phyloP scores from a whole-genome alignment of 202 grass and related monocot species.

The Hordeum pubiflorum region DNA sequence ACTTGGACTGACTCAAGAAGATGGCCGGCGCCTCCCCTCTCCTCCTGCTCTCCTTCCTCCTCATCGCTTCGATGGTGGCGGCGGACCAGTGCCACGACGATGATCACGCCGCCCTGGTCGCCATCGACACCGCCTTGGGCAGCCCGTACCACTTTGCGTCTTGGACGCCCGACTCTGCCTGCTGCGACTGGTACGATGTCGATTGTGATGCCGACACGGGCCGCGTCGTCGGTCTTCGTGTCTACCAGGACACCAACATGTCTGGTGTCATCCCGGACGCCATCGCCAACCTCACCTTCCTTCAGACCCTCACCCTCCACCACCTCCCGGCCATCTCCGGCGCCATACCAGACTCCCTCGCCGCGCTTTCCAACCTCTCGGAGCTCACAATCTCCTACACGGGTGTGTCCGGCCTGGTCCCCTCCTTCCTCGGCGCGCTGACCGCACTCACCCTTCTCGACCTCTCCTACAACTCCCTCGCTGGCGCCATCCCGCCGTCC shows the following conservation, averaged over 20 bases:
- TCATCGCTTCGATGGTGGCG: background rate
- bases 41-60: background rate
- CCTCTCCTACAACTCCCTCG: slow-evolving; percentile 61
- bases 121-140: slow-evolving; percentile 32
- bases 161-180: slow-evolving; percentile 37
- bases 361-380: slow-evolving; percentile 25
- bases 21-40: background rate
- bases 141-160: slow-evolving; percentile 43
- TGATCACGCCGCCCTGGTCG: slow-evolving; percentile 26
- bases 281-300: slow-evolving; percentile 36
- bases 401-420: slow-evolving; percentile 37
- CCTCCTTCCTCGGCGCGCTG: slow-evolving; percentile 29
- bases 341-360: slow-evolving; percentile 34
- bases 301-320: slow-evolving; percentile 25
- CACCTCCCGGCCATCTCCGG: slow-evolving; percentile 39
- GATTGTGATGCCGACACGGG: slow-evolving; percentile 42
- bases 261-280: slow-evolving; percentile 42
- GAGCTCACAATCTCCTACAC: slow-evolving; percentile 50
- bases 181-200: slow-evolving; percentile 55
- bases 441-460: slow-evolving; percentile 29
- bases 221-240: slow-evolving; percentile 37
- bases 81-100: slow-evolving; percentile 26
- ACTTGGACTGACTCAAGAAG: background rate
- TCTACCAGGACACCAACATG: slow-evolving; percentile 35
- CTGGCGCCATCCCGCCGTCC: slow-evolving; percentile 29